Percentiles rank a stretch among this genome's conserved stretches.
phyloP scores from a whole-genome alignment of 345 rosid genomes.

The Eutrema heterophyllum region DNA sequence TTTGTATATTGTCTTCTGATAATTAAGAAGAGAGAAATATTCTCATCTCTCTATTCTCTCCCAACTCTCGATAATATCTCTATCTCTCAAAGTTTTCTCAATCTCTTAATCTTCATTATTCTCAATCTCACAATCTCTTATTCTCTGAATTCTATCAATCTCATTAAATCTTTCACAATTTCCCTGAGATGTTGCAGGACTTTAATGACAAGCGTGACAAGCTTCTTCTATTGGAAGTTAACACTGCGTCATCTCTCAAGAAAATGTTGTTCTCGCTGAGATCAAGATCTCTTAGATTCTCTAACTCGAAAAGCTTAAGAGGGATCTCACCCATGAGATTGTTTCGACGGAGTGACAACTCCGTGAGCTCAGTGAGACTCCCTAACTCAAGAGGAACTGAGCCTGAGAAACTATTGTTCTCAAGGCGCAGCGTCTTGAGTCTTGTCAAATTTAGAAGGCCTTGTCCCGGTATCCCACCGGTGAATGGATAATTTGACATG shows the following conservation, averaged over 20 bases:
- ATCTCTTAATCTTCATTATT: no score
- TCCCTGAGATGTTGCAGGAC: conserved; percentile 2
- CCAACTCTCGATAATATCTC: no score
- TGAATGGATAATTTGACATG: not conserved
- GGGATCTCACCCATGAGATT: not conserved
- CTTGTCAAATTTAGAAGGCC: not conserved
- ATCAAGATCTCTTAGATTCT: not conserved
- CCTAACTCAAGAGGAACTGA: conserved; percentile 26
- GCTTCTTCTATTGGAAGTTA: not conserved
- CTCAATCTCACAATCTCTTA: no score
- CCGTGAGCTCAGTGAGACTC: conserved; percentile 3
- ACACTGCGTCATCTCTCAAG: not conserved
- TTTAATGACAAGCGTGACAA: not conserved
- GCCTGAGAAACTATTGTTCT: conserved; percentile 11
- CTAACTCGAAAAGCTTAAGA: not conserved
- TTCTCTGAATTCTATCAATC: no score
- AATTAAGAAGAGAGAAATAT: no score
- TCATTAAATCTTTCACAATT: no score
- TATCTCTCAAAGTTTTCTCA: no score
- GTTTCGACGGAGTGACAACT: conserved; percentile 13
- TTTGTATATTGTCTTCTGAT: no score
- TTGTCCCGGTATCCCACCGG: not conserved
- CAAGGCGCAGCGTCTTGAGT: not conserved
- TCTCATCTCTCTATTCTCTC: no score
- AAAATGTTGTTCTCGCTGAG: not conserved